These are phyloP conservation scores for Stagonosporopsis rhizophila DNA, from an alignment of 2,329 filamentous ascomycete genomes.

Conservation along the genomic window DNA sequence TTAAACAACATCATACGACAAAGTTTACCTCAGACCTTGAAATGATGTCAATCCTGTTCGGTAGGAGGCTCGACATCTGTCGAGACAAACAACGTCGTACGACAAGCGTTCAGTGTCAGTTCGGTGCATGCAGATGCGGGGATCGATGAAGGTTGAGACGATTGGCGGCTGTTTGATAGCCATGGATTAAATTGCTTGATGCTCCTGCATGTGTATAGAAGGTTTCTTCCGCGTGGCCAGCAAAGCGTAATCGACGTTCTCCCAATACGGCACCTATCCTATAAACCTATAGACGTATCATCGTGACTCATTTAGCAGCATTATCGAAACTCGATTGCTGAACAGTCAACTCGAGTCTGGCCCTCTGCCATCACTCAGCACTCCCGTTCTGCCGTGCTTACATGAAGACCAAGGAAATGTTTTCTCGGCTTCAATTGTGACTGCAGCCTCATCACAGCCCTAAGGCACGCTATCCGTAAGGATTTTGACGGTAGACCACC, in stretches of 20 bases:
- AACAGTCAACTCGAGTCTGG: background rate
- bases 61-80: constrained; percentile 26
- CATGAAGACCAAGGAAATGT: constrained; percentile 8
- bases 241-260: background rate
- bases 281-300: background rate
- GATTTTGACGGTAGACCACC: constrained; percentile 14
- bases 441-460: constrained; percentile 41
- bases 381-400: constrained; percentile 14
- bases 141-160: constrained; percentile 1
- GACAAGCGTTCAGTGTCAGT: constrained; percentile 40
- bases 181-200: background rate
- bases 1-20: constrained; percentile 49
- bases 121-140: constrained; percentile 10
- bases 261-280: background rate
- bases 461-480: constrained; percentile 32
- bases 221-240: background rate
- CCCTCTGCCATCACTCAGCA: constrained; percentile 24
- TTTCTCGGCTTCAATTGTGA: constrained; percentile 20
- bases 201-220: background rate
- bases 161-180: constrained; percentile 2
- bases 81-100: constrained; percentile 44
- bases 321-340: background rate
- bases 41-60: constrained; percentile 25
- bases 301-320: background rate
- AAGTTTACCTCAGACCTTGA: constrained; percentile 43